Conservation (phyloP, 345 rosid genomes). For the Tarenaya hassleriana region DNA sequence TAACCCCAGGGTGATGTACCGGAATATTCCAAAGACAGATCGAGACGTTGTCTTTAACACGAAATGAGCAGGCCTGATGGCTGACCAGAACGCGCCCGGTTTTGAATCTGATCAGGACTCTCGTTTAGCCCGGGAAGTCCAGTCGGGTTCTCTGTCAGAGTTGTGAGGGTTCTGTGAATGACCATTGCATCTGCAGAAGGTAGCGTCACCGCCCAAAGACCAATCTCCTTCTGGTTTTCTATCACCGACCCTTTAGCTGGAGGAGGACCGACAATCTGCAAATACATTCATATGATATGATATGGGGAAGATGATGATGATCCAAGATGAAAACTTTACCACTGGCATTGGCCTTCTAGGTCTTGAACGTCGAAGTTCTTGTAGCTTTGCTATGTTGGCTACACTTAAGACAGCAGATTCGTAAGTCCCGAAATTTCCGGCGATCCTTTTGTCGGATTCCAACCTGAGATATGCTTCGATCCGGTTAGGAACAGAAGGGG, state of each 20-base stretch:
- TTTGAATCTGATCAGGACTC: conserved; percentile 45
- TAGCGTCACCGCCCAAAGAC: conserved; percentile 72
- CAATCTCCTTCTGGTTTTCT: conserved; percentile 64
- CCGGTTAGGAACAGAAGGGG: conserved; percentile 56
- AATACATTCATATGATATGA: conserved; percentile 14
- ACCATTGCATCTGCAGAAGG: conserved; percentile 80
- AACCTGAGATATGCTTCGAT: conserved; percentile 67
- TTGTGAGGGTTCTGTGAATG: conserved; percentile 67
- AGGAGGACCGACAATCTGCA: conserved; percentile 70
- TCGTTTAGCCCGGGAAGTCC: conserved; percentile 73
- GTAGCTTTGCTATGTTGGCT: conserved; percentile 50
- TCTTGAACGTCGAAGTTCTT: conserved; percentile 65
- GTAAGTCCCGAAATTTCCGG: conserved; percentile 71
- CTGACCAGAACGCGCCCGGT: conserved; percentile 68
- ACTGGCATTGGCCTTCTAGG: conserved; percentile 60
- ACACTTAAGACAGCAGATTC: conserved; percentile 83
- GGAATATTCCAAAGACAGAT: conserved; percentile 47
- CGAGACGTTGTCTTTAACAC: conserved; percentile 66
- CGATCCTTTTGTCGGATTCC: conserved; percentile 72
- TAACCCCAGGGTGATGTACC: conserved; percentile 46
- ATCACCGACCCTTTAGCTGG: conserved; percentile 53
- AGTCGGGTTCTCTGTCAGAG: conserved; percentile 54
- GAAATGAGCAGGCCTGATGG: conserved; percentile 65
- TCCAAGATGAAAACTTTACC: conserved; percentile 34
- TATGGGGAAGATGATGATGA: conserved; percentile 1